Conservation (phyloP, 2,329 filamentous ascomycete genomes). For the Botryosphaeria dothidea region DNA sequence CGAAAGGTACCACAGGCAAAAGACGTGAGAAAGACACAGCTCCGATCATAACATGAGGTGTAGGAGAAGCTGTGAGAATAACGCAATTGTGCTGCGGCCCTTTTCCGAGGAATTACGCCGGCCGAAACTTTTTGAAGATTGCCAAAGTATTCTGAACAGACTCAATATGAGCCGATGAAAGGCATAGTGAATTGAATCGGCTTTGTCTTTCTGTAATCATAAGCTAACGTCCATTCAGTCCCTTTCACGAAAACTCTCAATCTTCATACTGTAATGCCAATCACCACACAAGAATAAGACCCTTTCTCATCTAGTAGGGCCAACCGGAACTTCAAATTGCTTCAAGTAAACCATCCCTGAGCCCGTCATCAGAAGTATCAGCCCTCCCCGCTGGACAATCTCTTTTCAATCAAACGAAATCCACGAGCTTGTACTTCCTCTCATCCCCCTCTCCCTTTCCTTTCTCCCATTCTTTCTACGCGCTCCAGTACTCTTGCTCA, state of each 20-base stretch:
- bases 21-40: too few relatives aligned
- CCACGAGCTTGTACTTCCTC: not conserved
- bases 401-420: not conserved
- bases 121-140: too few relatives aligned
- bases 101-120: too few relatives aligned
- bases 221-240: not conserved
- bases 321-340: too few relatives aligned
- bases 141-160: too few relatives aligned
- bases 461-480: not conserved
- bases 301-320: not conserved
- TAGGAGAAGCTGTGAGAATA: too few relatives aligned
- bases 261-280: not conserved
- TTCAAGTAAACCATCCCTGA: not conserved
- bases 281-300: not conserved
- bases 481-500: not conserved
- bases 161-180: too few relatives aligned
- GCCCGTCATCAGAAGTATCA: not conserved
- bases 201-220: not conserved
- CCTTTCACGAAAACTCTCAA: not conserved
- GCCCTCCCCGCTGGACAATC: not conserved
- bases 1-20: too few relatives aligned
- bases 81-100: too few relatives aligned
- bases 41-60: too few relatives aligned
- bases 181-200: not conserved
- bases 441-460: not conserved